Conservation (phyloP, 179 eudicot genomes). For the Gypsophila paniculata region DNA sequence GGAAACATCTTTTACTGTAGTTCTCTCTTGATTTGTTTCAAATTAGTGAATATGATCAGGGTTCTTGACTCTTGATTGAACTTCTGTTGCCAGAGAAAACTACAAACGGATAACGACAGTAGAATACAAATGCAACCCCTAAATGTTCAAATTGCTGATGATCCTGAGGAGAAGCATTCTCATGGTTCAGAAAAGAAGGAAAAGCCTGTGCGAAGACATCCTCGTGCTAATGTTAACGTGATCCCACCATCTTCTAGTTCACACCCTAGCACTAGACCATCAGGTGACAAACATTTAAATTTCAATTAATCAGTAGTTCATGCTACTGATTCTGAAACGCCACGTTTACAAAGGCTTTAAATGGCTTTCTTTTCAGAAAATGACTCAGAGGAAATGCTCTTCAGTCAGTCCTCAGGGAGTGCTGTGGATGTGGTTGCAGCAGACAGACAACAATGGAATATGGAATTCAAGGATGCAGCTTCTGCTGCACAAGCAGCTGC, state of each 20-base stretch:
- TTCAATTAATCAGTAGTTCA: background rate
- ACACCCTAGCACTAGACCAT: constrained; percentile 33
- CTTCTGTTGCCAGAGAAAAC: constrained; percentile 42
- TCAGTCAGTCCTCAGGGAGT: constrained; percentile 31
- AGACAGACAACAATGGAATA: constrained; percentile 48
- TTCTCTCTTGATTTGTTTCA: background rate
- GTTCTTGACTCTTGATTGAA: constrained; percentile 1
- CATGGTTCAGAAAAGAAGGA: constrained; percentile 23
- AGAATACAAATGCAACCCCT: constrained; percentile 44
- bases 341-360: background rate
- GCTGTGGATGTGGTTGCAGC: constrained; percentile 28
- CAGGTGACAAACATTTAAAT: constrained; percentile 36
- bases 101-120: constrained; percentile 34
- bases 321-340: constrained; percentile 4
- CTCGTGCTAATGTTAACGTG: constrained; percentile 25
- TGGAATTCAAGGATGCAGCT: constrained; percentile 82
- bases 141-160: constrained; percentile 32
- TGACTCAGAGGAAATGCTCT: constrained; percentile 26
- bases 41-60: background rate
- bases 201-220: constrained; percentile 30
- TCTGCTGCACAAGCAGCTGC: constrained; percentile 96
- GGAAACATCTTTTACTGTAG: background rate
- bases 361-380: constrained; percentile 35
- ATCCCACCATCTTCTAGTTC: constrained; percentile 22
- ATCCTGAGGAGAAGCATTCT: constrained; percentile 28